Evolutionary conservation across 176 grass and related monocot genomes (phyloP), one percentile per base, ranked within the genome.

Genomic region (Oryza rufipogon): DNA sequence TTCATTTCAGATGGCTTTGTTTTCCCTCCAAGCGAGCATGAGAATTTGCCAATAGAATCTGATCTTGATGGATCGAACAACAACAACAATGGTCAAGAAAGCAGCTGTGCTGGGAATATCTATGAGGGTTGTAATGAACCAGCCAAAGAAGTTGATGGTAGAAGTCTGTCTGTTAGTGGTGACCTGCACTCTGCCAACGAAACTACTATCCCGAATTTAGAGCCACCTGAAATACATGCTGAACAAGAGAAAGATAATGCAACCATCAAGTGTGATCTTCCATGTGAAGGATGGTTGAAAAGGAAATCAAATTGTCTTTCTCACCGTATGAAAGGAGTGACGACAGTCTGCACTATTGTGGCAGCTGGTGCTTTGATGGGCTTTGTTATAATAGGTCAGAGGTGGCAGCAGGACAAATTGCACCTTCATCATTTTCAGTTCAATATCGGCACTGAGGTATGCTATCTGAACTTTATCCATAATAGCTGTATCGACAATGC

Each of bases 21-120:
- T 11, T 97, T 97, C 85, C 95, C 95, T 81, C 95, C 95, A 26
- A 90, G 66, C 25, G 92, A 94, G 64, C 95, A 94, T 84, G 95
- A 97, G 51, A 94, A 92, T 88, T 84, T 94, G 64, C 92, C 92
- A 48, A 89, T 97, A 81, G 88, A 88, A 69, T 61, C 85, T 9
- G 88, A 91, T 28, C 26, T 74, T 52, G 48, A 33, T 66, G 85
- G 78, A 80, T 81, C 80, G 7, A 75, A 74, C 47, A 64, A 41
- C 84, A 75, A 77, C 23, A 20, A 16, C 38, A 12, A 76, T 77
- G 82, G 70, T 66, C 70, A 41, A 10, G 85, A 86, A 79, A 64
- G 23, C 60, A 73, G 54, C 60, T 58, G 51, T 85, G 54, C 52
- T 78, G 85, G 25, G 47, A 74, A 79, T 74, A 74, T 83, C 38